These are phyloP conservation scores for Rugonectria rugulosa DNA, from an alignment of 2,329 filamentous ascomycete species.

Conservation along the genomic window DNA sequence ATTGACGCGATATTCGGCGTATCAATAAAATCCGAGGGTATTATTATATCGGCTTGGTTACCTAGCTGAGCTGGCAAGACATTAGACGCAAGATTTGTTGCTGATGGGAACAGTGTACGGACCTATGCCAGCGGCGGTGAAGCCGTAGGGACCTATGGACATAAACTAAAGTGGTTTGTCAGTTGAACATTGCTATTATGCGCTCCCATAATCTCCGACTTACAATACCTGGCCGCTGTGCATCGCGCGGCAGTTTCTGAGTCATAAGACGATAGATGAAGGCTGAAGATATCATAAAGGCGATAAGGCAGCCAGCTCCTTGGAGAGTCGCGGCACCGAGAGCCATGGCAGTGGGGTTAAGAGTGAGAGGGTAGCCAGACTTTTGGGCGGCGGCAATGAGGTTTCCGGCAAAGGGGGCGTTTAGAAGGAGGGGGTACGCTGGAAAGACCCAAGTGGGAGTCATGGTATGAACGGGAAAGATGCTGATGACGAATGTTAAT, in stretches of 20 bases:
- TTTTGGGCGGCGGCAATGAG: slow-evolving; percentile 54
- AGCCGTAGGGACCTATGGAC: slow-evolving; percentile 77
- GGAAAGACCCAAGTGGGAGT: slow-evolving; percentile 90
- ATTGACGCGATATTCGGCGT: slow-evolving; percentile 52
- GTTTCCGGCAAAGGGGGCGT: slow-evolving; percentile 74
- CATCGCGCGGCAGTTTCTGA: slow-evolving; percentile 80
- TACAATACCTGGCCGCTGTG: slow-evolving; percentile 76
- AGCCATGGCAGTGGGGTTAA: slow-evolving; percentile 56
- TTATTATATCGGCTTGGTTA: slow-evolving; percentile 50
- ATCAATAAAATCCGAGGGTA: slow-evolving; percentile 53
- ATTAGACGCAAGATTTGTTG: slow-evolving; percentile 8
- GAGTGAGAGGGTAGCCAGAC: slow-evolving; percentile 21
- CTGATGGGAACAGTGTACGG: neutral
- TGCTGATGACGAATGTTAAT: slow-evolving; percentile 41
- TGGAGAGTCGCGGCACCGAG: slow-evolving; percentile 59
- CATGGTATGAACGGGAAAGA: slow-evolving; percentile 78
- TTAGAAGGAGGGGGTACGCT: slow-evolving; percentile 80
- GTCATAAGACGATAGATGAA: slow-evolving; percentile 91
- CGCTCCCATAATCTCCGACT: slow-evolving; percentile 17
- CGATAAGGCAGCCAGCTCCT: slow-evolving; percentile 63
- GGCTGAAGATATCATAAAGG: slow-evolving; percentile 82
- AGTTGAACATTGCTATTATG: neutral
- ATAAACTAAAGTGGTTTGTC: slow-evolving; percentile 65
- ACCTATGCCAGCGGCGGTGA: slow-evolving; percentile 56
- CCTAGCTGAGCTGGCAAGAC: slow-evolving; percentile 51